Evolutionary conservation across 768 basidiomycete species (phyloP), one percentile per base, ranked within the genome.

Genomic region (Rhodotorula paludigena): DNA sequence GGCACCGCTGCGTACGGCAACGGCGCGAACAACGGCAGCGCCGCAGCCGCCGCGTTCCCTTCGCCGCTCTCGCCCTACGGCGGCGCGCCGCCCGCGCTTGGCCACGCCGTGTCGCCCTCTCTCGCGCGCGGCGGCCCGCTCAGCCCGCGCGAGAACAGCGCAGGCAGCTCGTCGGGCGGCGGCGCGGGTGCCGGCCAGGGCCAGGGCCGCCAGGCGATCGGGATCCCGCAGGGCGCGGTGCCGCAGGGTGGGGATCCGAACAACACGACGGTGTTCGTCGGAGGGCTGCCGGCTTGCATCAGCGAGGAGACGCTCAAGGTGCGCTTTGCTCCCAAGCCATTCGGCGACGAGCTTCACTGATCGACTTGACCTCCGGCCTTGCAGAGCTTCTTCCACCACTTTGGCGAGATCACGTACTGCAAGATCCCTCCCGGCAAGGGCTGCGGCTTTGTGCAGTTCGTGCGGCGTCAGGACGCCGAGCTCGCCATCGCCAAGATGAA

Each of bases 361-460:
- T n/a, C n/a, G n/a, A n/a, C n/a, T n/a, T n/a, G n/a, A n/a, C n/a
- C n/a, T 68, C 3, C 5, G 52, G 51, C 72, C 90, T 12, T 9
- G 47, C 69, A 66, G 67, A 64, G 65, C 30, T 76, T 74, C 67
- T 76, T 76, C 70, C 70, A 73, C 49, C 75, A 74, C 60, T 76
- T 76, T 54, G 75, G 75, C 65, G 74, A 74, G 38, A 76, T 76
- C 47, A 73, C 72, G 15, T 76, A 76, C 67, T 92, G 94, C 76
- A 94, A 93, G 79, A 92, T 96, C n/a, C 92, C 92, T 18, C 87
- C 90, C 51, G 91, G 90, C 57, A 94, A 94, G 76, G 89, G 92
- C 71, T 96, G 92, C 74, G 92, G 92, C 2, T 96, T 96, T 75
- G 92, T 96, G 52, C 92, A 96, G 79, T 96, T 91, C 74, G 89